A percentile compares a stretch with the other conserved stretches of the same genome.
phyloP scores from a whole-genome alignment of 2,329 filamentous ascomycete species.

The Furcasterigmium furcatum region DNA sequence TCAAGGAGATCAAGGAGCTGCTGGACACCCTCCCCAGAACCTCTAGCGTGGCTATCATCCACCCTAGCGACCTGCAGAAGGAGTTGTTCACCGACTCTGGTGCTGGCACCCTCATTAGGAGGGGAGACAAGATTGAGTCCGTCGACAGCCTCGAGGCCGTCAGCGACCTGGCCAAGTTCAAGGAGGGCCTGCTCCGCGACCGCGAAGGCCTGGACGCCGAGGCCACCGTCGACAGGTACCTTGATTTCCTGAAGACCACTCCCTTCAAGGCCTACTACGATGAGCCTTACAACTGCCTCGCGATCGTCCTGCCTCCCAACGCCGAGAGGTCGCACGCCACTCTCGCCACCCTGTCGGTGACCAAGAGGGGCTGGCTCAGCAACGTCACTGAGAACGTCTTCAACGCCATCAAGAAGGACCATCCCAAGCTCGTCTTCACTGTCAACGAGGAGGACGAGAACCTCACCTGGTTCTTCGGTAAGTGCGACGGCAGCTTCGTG shows the following conservation, averaged over 20 bases:
- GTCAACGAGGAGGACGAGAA: conserved; percentile 96
- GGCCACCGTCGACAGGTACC: conserved; percentile 81
- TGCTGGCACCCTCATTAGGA: conserved; percentile 86
- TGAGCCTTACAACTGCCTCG: conserved; percentile 88
- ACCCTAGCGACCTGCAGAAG: conserved; percentile 92
- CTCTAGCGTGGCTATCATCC: conserved; percentile 95
- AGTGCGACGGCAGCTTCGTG: conserved; percentile 88
- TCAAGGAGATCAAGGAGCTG: conserved; percentile 94
- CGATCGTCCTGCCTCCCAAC: conserved; percentile 76
- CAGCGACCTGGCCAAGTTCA: conserved; percentile 71
- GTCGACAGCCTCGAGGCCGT: conserved; percentile 71
- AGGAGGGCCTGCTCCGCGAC: conserved; percentile 78
- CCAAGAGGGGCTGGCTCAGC: conserved; percentile 89
- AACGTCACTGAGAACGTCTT: conserved; percentile 97
- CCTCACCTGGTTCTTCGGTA: conserved; percentile 96
- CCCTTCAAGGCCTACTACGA: conserved; percentile 94
- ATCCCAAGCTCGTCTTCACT: conserved; percentile 91
- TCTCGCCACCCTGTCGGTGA: conserved; percentile 86
- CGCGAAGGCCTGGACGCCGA: conserved; percentile 77
- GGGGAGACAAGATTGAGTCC: conserved; percentile 84
- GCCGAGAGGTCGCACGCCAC: conserved; percentile 70
- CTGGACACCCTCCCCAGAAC: conserved; percentile 84
- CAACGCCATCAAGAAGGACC: conserved; percentile 88
- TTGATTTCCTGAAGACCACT: conserved; percentile 72
- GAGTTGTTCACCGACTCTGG: conserved; percentile 96